phyloP scores from a whole-genome alignment of 2,329 filamentous ascomycete genomes.

The Microdochium nivale region DNA sequence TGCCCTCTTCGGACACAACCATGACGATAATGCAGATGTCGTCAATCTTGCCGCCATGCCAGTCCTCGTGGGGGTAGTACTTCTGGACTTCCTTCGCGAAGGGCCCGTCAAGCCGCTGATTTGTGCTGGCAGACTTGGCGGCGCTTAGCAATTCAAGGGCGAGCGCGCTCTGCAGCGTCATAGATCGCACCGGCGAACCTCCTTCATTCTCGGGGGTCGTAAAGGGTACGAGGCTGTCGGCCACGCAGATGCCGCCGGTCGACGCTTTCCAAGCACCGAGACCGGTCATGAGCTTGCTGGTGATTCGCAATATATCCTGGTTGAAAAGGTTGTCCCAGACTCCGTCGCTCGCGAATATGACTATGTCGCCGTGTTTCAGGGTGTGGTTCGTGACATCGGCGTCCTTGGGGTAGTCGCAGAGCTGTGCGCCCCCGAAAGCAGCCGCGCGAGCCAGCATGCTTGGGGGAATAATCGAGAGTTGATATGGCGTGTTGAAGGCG shows the following conservation, averaged over 20 bases:
- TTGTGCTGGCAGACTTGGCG: conserved; percentile 77
- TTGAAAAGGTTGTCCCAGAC: conserved; percentile 94
- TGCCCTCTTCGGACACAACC: conserved; percentile 60
- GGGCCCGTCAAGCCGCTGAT: conserved; percentile 75
- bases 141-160: conserved; percentile 72
- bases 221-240: conserved; percentile 46
- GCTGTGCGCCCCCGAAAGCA: conserved; percentile 72
- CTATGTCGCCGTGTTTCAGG: conserved; percentile 81
- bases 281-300: conserved; percentile 67
- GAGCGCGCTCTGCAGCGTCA: conserved; percentile 66
- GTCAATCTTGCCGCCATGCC: conserved; percentile 88
- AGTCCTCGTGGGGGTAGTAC: conserved; percentile 77
- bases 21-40: conserved; percentile 86
- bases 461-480: conserved; percentile 80
- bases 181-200: conserved; percentile 13
- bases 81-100: conserved; percentile 93
- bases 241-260: conserved; percentile 53
- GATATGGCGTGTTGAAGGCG: conserved; percentile 95
- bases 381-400: conserved; percentile 69
- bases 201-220: conserved; percentile 32
- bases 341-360: conserved; percentile 91
- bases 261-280: conserved; percentile 66
- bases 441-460: conserved; percentile 70
- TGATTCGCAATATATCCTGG: conserved; percentile 76
- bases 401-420: conserved; percentile 78